Evolutionary conservation across 2,329 filamentous ascomycete species (phyloP), one percentile per base, ranked within the genome.

Genomic region (Lecanosticta acicola): DNA sequence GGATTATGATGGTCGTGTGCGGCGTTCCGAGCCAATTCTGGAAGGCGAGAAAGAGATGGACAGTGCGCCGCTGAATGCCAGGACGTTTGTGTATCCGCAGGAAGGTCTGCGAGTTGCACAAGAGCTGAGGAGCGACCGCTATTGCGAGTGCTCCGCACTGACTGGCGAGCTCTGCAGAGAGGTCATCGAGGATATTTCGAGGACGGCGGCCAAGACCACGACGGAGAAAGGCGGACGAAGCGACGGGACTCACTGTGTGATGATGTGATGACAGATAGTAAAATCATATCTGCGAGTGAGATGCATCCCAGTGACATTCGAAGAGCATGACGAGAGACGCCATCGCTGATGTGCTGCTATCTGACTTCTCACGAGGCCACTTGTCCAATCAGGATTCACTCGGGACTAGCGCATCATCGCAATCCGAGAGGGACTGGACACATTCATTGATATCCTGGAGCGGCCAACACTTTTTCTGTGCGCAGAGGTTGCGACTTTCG

Each of bases 71-170:
- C 51, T 55, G 14, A 55, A 57, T 52, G 58, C 65, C 61, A 37
- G 64, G 55, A 66, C 60, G 55, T 71, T 65, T 35, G 72, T 77
- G 52, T 65, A 79, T 74, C 68, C 74, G 58, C 63, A 78, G 37
- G 72, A 75, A 53, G 73, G 66, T 2, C 38, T 75, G 4, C 60
- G 63, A 11, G 54, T 78, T 4, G 78, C 79, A 13, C 77, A 80
- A 54, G 74, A 78, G 54, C 74, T 82, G 65, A 68, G 77, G 18
- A 79, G 75, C 60, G 79, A 83, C 67, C 68, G 71, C 29, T 83
- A 83, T 62, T 79, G 77, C 3, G 79, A 83, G 58, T 83, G 79
- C 53, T 80, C 77, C 50, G 78, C 79, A 33, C 32, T 76, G 32
- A 82, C 79, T 4, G 79, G 79, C 2, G 62, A 64, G 63, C 64